Base-by-base conservation (phyloP, 371 early-diverging fungal genomes). In the Mycotypha africana region DNA sequence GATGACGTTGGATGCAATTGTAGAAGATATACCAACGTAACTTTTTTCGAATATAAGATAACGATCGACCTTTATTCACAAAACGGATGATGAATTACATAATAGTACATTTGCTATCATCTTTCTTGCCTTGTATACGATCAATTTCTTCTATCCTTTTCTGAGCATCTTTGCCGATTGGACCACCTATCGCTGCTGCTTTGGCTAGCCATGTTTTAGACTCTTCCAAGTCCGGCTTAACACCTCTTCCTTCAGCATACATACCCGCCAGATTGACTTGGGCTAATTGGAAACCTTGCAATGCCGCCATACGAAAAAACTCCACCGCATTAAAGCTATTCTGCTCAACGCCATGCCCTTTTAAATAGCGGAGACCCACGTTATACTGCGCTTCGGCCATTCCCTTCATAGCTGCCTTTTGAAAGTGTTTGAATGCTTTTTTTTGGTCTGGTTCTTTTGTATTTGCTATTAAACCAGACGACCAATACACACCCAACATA, bases 381-480 rank as follows among this genome's bases (percentile, higher is more conserved):
- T 74, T 74, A 41, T 74, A 70, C 25, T 74, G 74, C 16, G 74
- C 74, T 48, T 74, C 70, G 12, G 70, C 52, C 41, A 70, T 46
- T 30, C 73, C 74, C 50, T 61, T 70, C 46, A 67, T 45, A 8
- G 74, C 70, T 2, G 74, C 74, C 31, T 65, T 67, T 56, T 70
- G 74, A 36, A 70, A 74, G 48, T 63, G 47, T 19, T 70, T 65
- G 39, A 74, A 74, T 12, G 74, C 74, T 15, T 61, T 65, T 15
- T 40, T 30, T 33, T 67, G 74, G 37, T 74, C 68, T 12, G 59
- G 60, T n/a, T 64, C 48, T 11, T 42, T 45, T 25, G 47, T 48
- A 11, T 33, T 15, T 11, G 37, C 45, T 7, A 38, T 57, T 4
- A 58, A 20, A 2, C 58, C 62, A 2, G 67, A 56, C 0, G 66